A percentile compares a stretch with the other conserved stretches of the same genome.
phyloP scores from a whole-genome alignment of 805 yeast genomes.

The Yamadazyma phyllophila region DNA sequence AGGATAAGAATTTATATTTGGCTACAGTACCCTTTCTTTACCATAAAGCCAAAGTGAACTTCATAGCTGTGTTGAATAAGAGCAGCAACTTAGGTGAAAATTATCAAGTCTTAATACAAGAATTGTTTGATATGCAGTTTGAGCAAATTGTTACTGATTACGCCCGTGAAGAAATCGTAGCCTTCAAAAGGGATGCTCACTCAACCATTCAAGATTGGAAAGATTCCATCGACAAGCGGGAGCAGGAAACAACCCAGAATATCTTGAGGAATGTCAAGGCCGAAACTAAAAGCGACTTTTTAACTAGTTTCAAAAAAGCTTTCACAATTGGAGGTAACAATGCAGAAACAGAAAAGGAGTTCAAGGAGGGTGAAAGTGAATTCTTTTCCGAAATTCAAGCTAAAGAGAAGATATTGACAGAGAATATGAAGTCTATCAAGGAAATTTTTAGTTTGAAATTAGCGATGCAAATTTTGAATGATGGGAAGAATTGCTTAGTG shows the following conservation, averaged over 20 bases:
- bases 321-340: slow-evolving; percentile 40
- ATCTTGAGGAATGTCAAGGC: slow-evolving; percentile 50
- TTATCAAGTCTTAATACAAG: slow-evolving; percentile 29
- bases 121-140: slow-evolving; percentile 40
- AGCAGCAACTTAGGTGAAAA: slow-evolving; percentile 38
- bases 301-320: slow-evolving; percentile 63
- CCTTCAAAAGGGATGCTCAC: slow-evolving; percentile 25
- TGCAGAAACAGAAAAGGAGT: slow-evolving; percentile 18
- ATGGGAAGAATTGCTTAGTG: slow-evolving; percentile 62
- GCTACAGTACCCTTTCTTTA: slow-evolving; percentile 40
- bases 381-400: slow-evolving; percentile 72
- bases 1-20: slow-evolving; percentile 29
- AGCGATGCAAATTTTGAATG: slow-evolving; percentile 66
- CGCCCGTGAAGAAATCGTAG: slow-evolving; percentile 33
- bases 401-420: slow-evolving; percentile 70
- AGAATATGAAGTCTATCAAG: slow-evolving; percentile 72
- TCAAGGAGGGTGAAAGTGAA: slow-evolving; percentile 21
- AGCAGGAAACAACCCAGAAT: slow-evolving; percentile 46
- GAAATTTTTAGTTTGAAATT: slow-evolving; percentile 78
- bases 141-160: slow-evolving; percentile 42
- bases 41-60: slow-evolving; percentile 22
- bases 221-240: slow-evolving; percentile 37
- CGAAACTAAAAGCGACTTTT: slow-evolving; percentile 54
- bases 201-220: slow-evolving; percentile 34
- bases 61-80: slow-evolving; percentile 25